A percentile compares a stretch with the other conserved stretches of the same genome.
phyloP scores from a whole-genome alignment of 495 filamentous ascomycete species.

The Aspergillus carlsbadensis region DNA sequence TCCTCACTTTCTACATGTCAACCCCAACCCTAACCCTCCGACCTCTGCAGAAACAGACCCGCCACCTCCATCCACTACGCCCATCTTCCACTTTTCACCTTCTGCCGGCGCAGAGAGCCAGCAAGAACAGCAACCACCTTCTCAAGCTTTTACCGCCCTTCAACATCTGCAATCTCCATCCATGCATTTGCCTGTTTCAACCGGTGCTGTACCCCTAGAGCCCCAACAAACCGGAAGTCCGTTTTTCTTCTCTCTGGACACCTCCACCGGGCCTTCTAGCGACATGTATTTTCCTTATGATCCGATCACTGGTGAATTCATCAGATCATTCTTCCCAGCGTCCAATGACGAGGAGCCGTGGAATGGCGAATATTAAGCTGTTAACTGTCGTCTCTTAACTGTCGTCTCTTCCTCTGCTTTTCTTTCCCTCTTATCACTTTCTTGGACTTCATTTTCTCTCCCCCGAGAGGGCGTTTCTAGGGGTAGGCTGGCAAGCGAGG shows the following conservation, averaged over 20 bases:
- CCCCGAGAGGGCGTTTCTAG: not conserved
- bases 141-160: not conserved
- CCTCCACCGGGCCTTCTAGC: conserved; percentile 2
- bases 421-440: not conserved
- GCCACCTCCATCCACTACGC: not conserved
- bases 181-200: not conserved
- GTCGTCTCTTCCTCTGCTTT: too few relatives aligned
- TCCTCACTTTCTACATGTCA: not conserved
- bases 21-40: not conserved
- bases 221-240: not conserved
- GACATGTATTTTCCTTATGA: conserved; percentile 48
- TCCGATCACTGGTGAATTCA: conserved; percentile 46
- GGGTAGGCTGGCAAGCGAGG: not conserved
- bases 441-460: not conserved
- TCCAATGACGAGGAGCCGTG: conserved; percentile 26
- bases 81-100: conserved; percentile 4
- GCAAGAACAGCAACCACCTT: not conserved
- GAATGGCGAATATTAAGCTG: not conserved
- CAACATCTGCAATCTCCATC: not conserved
- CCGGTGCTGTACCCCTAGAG: not conserved
- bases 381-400: not conserved
- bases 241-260: conserved; percentile 1
- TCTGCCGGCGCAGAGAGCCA: not conserved
- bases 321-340: conserved; percentile 44
- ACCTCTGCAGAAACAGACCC: not conserved